Evolutionary conservation across 2,329 filamentous ascomycete genomes (phyloP), one percentile per base, ranked within the genome.

Genomic region (Cladosporium sphaerospermum): DNA sequence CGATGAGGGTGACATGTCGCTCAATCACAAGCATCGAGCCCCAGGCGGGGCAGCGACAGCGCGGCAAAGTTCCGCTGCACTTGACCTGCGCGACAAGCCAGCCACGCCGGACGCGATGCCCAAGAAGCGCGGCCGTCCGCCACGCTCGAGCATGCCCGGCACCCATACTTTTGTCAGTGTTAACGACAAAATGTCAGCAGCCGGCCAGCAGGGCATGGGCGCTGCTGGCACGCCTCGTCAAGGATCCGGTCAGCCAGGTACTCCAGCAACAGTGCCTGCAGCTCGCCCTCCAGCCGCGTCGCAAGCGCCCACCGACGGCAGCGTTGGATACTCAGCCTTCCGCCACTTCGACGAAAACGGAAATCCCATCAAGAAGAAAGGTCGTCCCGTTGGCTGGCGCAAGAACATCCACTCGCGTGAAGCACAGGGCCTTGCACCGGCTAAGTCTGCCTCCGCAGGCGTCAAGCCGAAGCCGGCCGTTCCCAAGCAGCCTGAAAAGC

Each of bases 321-420:
- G 64, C 2, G 51, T 62, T 11, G 74, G 74, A 4, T 77, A 77
- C 56, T 59, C 69, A 13, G 71, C 72, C 7, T 76, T 78, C 57
- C 67, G 68, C 13, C 51, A 64, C 33, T 9, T 61, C 11, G 67
- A 68, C 51, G 63, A 61, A 32, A 56, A 63, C 49, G 66, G 66
- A 42, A 68, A 68, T 43, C 53, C 56, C 13, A 59, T 68, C 47
- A 70, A 69, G 58, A 77, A 72, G 64, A 73, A 68, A 62, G 75
- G 75, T 23, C 69, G 75, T 16, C 75, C 75, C 3, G 68, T 76
- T 14, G 75, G 75, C 13, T 78, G 75, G 75, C 69, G 74, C 41
- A 78, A 78, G 59, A 62, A 62, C 10, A 63, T 76, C 11, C 74
- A 77, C 57, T 72, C 71, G 33, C 73, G 59, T 45, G 67, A 60